A percentile compares a stretch with the other conserved stretches of the same genome.
Evolutionary conservation across 2,329 filamentous ascomycete genomes (phyloP).

Genomic region (Colletotrichum falcatum): DNA sequence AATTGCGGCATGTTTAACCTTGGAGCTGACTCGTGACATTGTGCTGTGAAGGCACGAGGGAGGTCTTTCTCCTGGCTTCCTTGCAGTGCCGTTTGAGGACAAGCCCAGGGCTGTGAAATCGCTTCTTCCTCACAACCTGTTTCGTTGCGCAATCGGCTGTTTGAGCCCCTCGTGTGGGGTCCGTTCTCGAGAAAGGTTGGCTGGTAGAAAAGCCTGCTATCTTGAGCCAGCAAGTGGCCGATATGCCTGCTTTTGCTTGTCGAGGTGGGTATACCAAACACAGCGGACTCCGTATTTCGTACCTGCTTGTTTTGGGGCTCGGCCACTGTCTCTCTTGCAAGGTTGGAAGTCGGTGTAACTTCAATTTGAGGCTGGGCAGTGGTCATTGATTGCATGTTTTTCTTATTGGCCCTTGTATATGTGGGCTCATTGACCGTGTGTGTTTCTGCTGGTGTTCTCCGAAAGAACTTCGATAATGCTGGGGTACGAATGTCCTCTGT

Average conservation of each 20-base stretch:
- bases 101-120: background rate
- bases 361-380: background rate
- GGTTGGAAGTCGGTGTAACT: too few relatives aligned
- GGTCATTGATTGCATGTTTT: background rate
- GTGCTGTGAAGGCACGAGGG: background rate
- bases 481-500: background rate
- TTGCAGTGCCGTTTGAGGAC: background rate
- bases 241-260: background rate
- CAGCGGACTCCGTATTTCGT: background rate
- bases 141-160: too few relatives aligned
- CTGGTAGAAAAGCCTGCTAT: too few relatives aligned
- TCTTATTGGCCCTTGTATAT: background rate
- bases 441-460: background rate
- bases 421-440: too few relatives aligned
- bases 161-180: background rate
- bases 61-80: background rate
- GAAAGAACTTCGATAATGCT: background rate
- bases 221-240: background rate
- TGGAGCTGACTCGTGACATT: constrained; percentile 24
- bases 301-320: background rate
- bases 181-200: background rate
- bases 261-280: background rate
- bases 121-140: background rate
- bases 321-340: background rate
- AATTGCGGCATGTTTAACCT: constrained; percentile 15